These are phyloP conservation scores for Amanita pallidorosea DNA, from an alignment of 768 basidiomycete genomes.

Conservation along the genomic window DNA sequence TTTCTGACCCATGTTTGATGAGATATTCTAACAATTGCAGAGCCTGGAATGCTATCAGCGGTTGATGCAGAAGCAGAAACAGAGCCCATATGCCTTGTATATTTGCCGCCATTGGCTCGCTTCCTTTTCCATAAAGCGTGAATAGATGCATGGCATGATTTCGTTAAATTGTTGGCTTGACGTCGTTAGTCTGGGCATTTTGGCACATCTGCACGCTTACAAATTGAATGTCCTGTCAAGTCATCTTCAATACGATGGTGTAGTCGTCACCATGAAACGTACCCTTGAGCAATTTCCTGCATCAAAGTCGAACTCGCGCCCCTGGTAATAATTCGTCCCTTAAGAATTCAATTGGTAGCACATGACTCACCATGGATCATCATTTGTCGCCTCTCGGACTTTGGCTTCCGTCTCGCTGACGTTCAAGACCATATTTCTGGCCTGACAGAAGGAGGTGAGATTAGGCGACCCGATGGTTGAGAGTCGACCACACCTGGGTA, in stretches of 20 bases:
- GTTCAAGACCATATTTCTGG: conserved; percentile 94
- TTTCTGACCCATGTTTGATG: conserved; percentile 93
- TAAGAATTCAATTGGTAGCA: neutral
- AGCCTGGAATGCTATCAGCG: conserved; percentile 36
- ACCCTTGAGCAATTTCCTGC: conserved; percentile 99
- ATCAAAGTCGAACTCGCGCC: conserved; percentile 96
- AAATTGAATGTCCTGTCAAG: conserved; percentile 86
- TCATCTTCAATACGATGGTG: neutral
- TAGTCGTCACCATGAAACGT: conserved; percentile 5
- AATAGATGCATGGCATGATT: conserved; percentile 96
- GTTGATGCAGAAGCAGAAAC: neutral
- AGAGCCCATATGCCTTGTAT: conserved; percentile 65
- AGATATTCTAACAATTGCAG: conserved; percentile 92
- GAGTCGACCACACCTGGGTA: conserved; percentile 53
- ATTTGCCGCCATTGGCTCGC: conserved; percentile 98
- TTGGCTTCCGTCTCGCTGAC: conserved; percentile 96
- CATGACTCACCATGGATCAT: conserved; percentile 84
- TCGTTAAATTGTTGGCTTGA: conserved; percentile 94
- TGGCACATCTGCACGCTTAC: conserved; percentile 34
- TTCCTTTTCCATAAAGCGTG: conserved; percentile 96
- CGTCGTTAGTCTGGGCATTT: conserved; percentile 2
- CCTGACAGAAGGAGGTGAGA: conserved; percentile 31
- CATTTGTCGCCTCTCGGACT: conserved; percentile 93
- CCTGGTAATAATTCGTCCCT: conserved; percentile 34
- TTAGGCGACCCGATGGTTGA: conserved; percentile 1